Conservation (phyloP, 75 land plant species). For the Pinus tabuliformis region DNA sequence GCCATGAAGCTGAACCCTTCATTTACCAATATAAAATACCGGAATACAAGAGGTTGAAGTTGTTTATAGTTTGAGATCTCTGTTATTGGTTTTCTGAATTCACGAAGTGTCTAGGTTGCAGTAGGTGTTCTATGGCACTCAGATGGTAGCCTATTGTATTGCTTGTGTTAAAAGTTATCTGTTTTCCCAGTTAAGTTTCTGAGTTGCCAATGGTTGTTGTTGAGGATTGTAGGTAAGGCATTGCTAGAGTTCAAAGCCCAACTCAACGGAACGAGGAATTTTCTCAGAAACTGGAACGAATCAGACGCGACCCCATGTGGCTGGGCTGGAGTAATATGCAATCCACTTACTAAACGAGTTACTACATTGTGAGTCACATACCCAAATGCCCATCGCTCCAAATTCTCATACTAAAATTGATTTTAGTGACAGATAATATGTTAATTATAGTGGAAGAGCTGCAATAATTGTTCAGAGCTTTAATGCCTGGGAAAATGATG, state of each 20-base stretch:
- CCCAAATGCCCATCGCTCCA: neutral
- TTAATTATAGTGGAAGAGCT: too few relatives aligned
- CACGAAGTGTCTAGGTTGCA: neutral
- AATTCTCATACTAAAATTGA: too few relatives aligned
- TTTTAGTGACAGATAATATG: too few relatives aligned
- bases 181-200: neutral
- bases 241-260: constrained; percentile 49
- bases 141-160: neutral
- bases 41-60: neutral
- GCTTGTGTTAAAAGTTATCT: neutral
- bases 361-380: constrained; percentile 38
- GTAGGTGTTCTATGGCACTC: neutral
- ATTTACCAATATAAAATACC: neutral
- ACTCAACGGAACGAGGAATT: constrained; percentile 33
- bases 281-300: constrained; percentile 44
- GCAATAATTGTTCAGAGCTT: too few relatives aligned
- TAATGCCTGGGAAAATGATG: neutral
- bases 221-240: constrained; percentile 32
- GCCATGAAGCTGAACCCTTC: neutral
- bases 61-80: neutral
- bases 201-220: neutral
- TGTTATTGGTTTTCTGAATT: neutral
- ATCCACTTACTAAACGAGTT: constrained; percentile 42
- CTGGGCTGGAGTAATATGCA: constrained; percentile 69
- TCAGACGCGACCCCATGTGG: constrained; percentile 51